These are phyloP conservation scores for Lycium ferocissimum DNA, from an alignment of 257 asterid genomes.

Conservation along the genomic window DNA sequence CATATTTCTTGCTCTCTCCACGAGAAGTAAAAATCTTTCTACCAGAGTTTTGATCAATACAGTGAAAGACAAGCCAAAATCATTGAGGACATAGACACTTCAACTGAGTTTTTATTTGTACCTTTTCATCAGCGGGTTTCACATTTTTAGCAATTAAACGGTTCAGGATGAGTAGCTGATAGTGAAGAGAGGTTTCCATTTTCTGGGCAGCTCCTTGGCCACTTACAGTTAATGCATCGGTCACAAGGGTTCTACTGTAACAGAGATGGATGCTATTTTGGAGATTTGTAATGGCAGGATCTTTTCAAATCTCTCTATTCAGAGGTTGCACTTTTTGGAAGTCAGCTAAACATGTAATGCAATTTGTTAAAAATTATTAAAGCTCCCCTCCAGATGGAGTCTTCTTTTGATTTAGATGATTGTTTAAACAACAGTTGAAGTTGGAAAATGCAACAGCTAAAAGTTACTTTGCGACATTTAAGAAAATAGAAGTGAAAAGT, in stretches of 20 bases:
- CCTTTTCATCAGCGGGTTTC: background rate
- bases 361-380: constrained; percentile 1
- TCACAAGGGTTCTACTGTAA: constrained; percentile 22
- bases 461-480: background rate
- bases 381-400: background rate
- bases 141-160: constrained; percentile 4
- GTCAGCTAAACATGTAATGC: background rate
- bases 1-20: background rate
- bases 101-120: constrained; percentile 20
- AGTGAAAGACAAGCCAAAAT: constrained; percentile 5
- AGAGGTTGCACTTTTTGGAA: background rate
- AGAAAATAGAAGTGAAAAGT: background rate
- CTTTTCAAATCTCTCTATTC: background rate
- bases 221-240: background rate
- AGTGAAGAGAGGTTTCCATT: background rate
- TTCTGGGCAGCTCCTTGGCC: background rate
- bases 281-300: background rate
- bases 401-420: constrained; percentile 4
- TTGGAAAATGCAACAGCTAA: constrained; percentile 14
- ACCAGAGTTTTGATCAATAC: constrained; percentile 13
- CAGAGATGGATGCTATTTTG: background rate
- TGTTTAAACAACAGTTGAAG: constrained; percentile 13
- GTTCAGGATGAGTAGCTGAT: constrained; percentile 2
- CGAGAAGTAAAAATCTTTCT: background rate
- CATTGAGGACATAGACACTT: constrained; percentile 9